Base-by-base conservation (phyloP, 257 asterid species). In the Plantago major region DNA sequence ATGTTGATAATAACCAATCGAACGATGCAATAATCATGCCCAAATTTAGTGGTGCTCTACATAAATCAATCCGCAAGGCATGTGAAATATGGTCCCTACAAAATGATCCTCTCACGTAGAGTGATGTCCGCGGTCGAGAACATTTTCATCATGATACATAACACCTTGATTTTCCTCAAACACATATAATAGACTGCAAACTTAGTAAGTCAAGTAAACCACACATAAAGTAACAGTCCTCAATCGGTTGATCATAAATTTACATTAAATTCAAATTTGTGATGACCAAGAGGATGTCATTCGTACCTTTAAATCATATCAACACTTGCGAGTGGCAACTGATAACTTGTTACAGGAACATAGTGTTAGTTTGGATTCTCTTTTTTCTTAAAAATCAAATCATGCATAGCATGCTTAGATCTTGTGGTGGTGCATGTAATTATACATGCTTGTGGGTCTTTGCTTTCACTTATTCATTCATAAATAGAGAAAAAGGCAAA, bases 311-410 rank as follows among this genome's bases (percentile, higher is more conserved):
- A 5, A 1, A 33, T 33, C 40, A 33, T 33, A 33, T 33, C 40
- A 33, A 1, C 58, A 19, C 10, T 10, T 13, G 52, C n/a, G 54
- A n/a, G n/a, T n/a, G n/a, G n/a, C n/a, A n/a, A n/a, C n/a, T n/a
- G n/a, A n/a, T n/a, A 49, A 22, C 54, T n/a, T 49, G n/a, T 16
- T n/a, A 47, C n/a, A 49, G 26, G 26, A 22, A 22, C 26, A n/a
- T n/a, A 48, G 38, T 52, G 15, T 52, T 14, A 6, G 37, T 56
- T 56, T 38, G 62, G 62, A 56, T 56, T 18, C 62, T 44, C 12
- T 30, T 15, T 7, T 56, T 56, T 37, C 62, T 56, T n/a, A 4
- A 12, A 37, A 56, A 7, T 56, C 46, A 56, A 56, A 38, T 37
- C 26, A 17, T 28, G 33, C n/a, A n/a, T 56, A 56, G 26, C 46